Base-by-base conservation (phyloP, 2,329 filamentous ascomycete species). In the Proliferodiscus dingleyae region DNA sequence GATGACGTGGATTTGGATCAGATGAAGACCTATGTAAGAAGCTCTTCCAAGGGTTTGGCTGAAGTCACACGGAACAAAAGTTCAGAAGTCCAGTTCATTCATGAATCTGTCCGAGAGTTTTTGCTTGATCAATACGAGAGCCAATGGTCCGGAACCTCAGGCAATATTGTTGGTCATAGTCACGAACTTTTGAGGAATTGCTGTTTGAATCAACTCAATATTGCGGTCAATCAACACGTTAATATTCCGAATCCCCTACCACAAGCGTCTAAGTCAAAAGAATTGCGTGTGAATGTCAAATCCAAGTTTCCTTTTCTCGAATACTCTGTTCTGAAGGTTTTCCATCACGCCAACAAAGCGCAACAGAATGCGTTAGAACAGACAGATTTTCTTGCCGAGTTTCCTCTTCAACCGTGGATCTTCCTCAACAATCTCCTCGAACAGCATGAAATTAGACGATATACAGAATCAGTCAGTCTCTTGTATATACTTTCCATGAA, bases 241-340 rank as follows among this genome's bases (percentile, higher is more conserved):
- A 37, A 48, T 40, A 41, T 53, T 47, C 43, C 44, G 18, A 6
- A 47, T 28, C 43, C 44, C 42, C n/a, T 53, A 36, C 46, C 49
- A n/a, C 1, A 24, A 21, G 42, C 33, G 9, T 22, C 41, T 52
- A 22, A 58, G 38, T 44, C 47, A 34, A 46, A 16, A 53, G n/a
- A 38, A 7, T 46, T 63, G 24, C 57, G 61, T 34, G 16, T 56
- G 39, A 37, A 24, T 26, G 51, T 57, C 9, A 46, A 16, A 22
- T 5, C 40, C 2, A 52, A 50, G 10, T 71, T 65, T 43, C 69
- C 72, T 1, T 74, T 80, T 37, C 58, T 79, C 5, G 50, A 68
- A 39, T 76, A 77, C 53, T 66, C 71, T 15, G 56, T 65, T 13
- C 50, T 57, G 4, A 61, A 70, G 42, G 32, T 73, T 8, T 55